A percentile compares a stretch with the other conserved stretches of the same genome.
These are phyloP conservation scores for Mortierella sp. DNA, from an alignment of 371 early-diverging fungal species.

Conservation along the genomic window DNA sequence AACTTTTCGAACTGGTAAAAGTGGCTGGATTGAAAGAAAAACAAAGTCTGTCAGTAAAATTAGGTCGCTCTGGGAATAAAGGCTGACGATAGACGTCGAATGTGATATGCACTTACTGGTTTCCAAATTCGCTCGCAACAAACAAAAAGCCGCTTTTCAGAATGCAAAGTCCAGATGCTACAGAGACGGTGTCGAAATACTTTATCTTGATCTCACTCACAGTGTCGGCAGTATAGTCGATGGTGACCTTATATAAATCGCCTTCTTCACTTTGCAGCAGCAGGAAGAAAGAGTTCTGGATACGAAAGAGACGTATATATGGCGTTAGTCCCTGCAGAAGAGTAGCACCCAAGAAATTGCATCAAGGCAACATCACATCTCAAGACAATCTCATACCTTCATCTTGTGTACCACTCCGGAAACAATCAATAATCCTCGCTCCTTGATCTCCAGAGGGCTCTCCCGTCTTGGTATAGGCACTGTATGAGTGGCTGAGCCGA, in stretches of 20 bases:
- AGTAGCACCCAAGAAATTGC: not conserved
- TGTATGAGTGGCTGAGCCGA: constrained; percentile 73
- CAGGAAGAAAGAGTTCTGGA: constrained; percentile 88
- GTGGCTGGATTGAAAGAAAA: constrained; percentile 60
- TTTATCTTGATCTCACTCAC: constrained; percentile 82
- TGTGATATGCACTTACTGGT: constrained; percentile 75
- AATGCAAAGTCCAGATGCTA: constrained; percentile 84
- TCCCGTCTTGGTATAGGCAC: constrained; percentile 91
- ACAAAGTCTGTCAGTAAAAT: not conserved
- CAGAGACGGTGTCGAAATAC: constrained; percentile 96
- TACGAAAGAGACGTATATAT: constrained; percentile 59
- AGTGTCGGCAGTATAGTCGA: constrained; percentile 81
- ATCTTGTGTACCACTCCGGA: constrained; percentile 91
- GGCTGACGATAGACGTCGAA: not conserved
- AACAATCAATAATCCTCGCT: constrained; percentile 83
- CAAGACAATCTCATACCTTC: constrained; percentile 63
- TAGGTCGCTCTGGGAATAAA: not conserved
- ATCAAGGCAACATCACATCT: not conserved
- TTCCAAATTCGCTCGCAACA: constrained; percentile 91
- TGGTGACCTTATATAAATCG: constrained; percentile 94
- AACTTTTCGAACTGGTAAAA: constrained; percentile 94
- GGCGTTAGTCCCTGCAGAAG: not conserved
- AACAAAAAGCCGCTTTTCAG: constrained; percentile 95
- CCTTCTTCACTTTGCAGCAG: constrained; percentile 94
- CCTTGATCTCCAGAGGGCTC: constrained; percentile 74